Conservation (phyloP, 176 grass and related monocot species). For the Ananas comosus region DNA sequence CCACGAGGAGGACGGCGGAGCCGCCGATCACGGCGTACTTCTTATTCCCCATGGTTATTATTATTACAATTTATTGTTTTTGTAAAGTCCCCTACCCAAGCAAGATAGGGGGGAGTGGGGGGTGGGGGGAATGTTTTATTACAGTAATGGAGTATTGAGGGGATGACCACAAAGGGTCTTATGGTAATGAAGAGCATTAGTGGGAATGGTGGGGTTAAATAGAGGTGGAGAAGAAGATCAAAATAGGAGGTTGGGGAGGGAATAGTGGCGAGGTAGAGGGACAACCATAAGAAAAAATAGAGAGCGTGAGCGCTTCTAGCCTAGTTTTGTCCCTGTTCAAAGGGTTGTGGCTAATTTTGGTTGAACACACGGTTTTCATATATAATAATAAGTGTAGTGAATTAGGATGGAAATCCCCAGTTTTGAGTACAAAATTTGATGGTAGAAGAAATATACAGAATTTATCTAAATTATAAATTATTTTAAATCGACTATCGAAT, state of each 20-base stretch:
- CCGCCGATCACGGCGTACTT: constrained; percentile 43
- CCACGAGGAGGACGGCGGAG: constrained; percentile 49
- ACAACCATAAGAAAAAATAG: not conserved
- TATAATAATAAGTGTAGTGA: too few species aligned
- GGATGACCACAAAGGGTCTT: not conserved
- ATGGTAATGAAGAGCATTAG: not conserved
- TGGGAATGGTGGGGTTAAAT: not conserved
- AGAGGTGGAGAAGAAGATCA: not conserved
- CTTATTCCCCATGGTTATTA: not conserved
- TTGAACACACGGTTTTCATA: too few species aligned
- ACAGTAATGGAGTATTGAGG: not conserved
- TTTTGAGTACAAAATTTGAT: too few species aligned
- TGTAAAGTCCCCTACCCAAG: not conserved
- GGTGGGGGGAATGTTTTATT: not conserved
- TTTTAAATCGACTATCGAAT: too few species aligned
- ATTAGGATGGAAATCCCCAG: too few species aligned
- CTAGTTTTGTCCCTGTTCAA: too few species aligned
- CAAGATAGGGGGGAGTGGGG: not conserved
- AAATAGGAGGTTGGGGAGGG: not conserved
- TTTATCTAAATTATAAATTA: too few species aligned
- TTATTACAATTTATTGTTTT: not conserved
- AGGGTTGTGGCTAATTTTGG: too few species aligned
- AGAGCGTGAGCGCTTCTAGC: not conserved
- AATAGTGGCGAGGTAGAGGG: not conserved
- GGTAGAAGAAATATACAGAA: too few species aligned